Conservation (phyloP, 2,329 filamentous ascomycete species). For the Sporothrix brunneoviolacea region DNA sequence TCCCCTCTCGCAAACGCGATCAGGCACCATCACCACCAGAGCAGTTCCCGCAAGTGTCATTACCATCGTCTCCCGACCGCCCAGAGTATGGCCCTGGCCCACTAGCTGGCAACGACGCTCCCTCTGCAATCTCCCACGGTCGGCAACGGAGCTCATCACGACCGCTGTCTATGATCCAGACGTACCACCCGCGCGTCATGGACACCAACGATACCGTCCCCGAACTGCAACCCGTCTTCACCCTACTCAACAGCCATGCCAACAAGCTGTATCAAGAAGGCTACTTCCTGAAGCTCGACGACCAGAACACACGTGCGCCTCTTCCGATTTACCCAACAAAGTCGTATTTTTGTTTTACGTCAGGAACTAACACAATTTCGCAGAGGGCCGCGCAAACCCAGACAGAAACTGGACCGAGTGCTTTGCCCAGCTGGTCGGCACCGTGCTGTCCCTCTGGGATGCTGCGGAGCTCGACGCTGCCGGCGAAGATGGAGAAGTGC, state of each 20-base stretch:
- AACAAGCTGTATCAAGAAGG: conserved; percentile 98
- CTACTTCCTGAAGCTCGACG: conserved; percentile 94
- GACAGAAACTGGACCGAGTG: conserved; percentile 94
- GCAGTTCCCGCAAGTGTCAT: conserved; percentile 16
- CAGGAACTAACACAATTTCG: conserved; percentile 22
- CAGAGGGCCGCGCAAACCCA: conserved; percentile 78
- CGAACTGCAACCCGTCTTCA: conserved; percentile 91
- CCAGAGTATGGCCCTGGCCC: conserved; percentile 35
- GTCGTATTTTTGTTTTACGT: not conserved
- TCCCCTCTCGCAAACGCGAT: not conserved
- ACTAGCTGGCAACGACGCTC: conserved; percentile 31
- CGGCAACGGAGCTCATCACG: conserved; percentile 48
- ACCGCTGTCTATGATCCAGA: conserved; percentile 78
- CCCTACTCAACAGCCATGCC: conserved; percentile 84
- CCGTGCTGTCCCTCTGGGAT: conserved; percentile 92
- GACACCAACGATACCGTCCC: conserved; percentile 82
- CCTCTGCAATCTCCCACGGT: conserved; percentile 33
- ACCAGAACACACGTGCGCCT: conserved; percentile 82
- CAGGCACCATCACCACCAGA: conserved; percentile 9
- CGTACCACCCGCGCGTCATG: conserved; percentile 80
- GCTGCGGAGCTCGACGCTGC: conserved; percentile 84
- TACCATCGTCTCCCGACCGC: conserved; percentile 22
- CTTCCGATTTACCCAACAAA: not conserved
- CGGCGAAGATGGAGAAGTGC: conserved; percentile 60
- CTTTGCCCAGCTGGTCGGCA: conserved; percentile 93